A percentile compares a stretch with the other conserved stretches of the same genome.
phyloP scores from a whole-genome alignment of 805 yeast species.

The Saccharomycopsis selenospora region DNA sequence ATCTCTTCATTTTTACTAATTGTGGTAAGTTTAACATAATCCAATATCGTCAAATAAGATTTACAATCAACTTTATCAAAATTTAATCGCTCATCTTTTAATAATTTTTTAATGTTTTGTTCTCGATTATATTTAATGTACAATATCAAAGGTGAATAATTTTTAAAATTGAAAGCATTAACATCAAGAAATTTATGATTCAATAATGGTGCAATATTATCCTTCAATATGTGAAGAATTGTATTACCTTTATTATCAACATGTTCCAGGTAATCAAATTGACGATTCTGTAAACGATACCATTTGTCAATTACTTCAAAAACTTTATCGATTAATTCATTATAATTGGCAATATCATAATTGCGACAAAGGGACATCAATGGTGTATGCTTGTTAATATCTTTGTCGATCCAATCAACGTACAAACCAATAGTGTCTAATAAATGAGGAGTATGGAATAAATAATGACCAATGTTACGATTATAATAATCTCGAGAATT shows the following conservation, averaged over 20 bases:
- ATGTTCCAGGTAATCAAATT: constrained; percentile 51
- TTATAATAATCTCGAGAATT: constrained; percentile 42
- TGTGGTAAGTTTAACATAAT: constrained; percentile 35
- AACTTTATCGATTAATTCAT: constrained; percentile 38
- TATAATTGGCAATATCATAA: constrained; percentile 69
- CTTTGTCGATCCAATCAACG: constrained; percentile 65
- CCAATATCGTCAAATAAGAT: constrained; percentile 35
- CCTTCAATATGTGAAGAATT: constrained; percentile 61
- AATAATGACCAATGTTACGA: constrained; percentile 65
- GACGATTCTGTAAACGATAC: constrained; percentile 29
- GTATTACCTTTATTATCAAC: constrained; percentile 70
- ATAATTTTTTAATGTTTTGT: constrained; percentile 47
- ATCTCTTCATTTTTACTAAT: constrained; percentile 23
- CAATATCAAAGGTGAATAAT: constrained; percentile 60
- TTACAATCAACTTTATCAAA: constrained; percentile 30
- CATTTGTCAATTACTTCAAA: constrained; percentile 39
- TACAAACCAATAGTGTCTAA: constrained; percentile 47
- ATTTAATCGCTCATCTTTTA: constrained; percentile 44
- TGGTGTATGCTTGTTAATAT: constrained; percentile 67
- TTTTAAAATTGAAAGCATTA: constrained; percentile 41
- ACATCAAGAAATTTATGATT: constrained; percentile 36
- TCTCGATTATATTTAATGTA: constrained; percentile 62
- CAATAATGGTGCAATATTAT: constrained; percentile 38
- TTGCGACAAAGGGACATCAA: constrained; percentile 66
- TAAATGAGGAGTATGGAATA: constrained; percentile 46